A percentile compares a stretch with the other conserved stretches of the same genome.
Evolutionary conservation across 2,329 filamentous ascomycete species (phyloP).

Genomic region (Teratosphaeria gauchensis): DNA sequence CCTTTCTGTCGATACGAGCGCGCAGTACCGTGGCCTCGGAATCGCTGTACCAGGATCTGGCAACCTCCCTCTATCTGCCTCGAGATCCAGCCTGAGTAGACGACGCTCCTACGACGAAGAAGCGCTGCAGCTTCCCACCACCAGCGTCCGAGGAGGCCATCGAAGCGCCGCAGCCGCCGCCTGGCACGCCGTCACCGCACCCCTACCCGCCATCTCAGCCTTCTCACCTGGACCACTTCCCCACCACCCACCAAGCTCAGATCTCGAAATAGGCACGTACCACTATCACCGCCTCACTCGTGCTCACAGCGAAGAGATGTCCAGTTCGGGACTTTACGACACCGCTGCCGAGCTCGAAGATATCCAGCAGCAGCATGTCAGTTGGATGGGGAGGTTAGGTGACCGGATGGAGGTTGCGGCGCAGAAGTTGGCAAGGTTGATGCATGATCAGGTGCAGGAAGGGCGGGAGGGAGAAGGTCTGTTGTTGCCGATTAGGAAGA

Average conservation of each 20-base stretch:
- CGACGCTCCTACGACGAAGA: constrained; percentile 6
- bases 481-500: constrained; percentile 14
- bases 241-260: too few species aligned
- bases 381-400: constrained; percentile 10
- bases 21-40: constrained; percentile 7
- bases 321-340: not conserved
- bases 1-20: constrained; percentile 10
- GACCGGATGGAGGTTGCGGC: constrained; percentile 13
- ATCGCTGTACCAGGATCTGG: constrained; percentile 7
- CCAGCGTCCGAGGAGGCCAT: not conserved
- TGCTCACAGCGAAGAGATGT: not conserved
- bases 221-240: constrained; percentile 1
- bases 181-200: constrained; percentile 7
- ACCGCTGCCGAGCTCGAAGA: not conserved
- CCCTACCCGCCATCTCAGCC: constrained; percentile 1
- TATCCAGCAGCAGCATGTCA: not conserved
- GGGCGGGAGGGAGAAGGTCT: constrained; percentile 16
- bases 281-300: not conserved
- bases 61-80: not conserved
- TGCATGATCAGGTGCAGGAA: constrained; percentile 13
- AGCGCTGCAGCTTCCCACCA: not conserved
- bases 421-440: constrained; percentile 9
- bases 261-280: not conserved
- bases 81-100: not conserved
- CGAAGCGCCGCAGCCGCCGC: not conserved